Percentiles rank a stretch among this genome's conserved stretches.
Conservation (phyloP, 768 basidiomycete genomes). For the Naganishia antarctica region DNA sequence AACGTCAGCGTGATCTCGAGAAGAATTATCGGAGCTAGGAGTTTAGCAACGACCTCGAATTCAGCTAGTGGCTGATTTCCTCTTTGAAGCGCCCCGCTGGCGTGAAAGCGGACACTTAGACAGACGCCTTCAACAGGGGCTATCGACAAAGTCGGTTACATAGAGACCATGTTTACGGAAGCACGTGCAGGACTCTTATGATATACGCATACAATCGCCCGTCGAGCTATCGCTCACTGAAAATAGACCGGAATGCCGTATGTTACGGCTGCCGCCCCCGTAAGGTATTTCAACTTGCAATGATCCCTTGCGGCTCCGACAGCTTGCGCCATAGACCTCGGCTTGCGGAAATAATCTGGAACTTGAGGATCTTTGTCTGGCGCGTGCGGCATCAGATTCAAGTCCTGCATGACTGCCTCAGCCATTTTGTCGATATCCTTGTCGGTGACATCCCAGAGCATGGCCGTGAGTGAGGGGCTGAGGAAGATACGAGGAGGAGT, state of each 20-base stretch:
- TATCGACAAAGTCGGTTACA: background rate
- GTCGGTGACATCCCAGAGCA: conserved; percentile 98
- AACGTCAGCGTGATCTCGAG: conserved; percentile 80
- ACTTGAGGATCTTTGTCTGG: background rate
- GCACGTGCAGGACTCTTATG: no score
- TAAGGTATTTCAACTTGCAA: conserved; percentile 87
- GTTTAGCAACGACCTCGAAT: conserved; percentile 30
- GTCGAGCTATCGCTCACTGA: conserved; percentile 38
- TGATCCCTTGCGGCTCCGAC: conserved; percentile 71
- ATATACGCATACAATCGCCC: background rate
- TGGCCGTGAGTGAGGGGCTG: conserved; percentile 87
- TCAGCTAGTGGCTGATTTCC: conserved; percentile 26
- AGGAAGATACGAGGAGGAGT: background rate
- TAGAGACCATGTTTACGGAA: no score
- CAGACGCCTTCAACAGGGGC: conserved; percentile 7
- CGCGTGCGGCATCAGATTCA: conserved; percentile 54
- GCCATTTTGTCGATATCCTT: conserved; percentile 92
- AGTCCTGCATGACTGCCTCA: conserved; percentile 51
- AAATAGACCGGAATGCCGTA: conserved; percentile 94
- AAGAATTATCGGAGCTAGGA: conserved; percentile 60
- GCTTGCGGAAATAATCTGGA: background rate
- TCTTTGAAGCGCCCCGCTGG: no score
- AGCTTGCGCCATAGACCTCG: conserved; percentile 63
- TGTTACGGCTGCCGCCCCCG: conserved; percentile 88
- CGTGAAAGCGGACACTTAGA: background rate